A percentile compares a stretch with the other conserved stretches of the same genome.
phyloP scores from a whole-genome alignment of 768 basidiomycete genomes.

The Calvatia gigantea region DNA sequence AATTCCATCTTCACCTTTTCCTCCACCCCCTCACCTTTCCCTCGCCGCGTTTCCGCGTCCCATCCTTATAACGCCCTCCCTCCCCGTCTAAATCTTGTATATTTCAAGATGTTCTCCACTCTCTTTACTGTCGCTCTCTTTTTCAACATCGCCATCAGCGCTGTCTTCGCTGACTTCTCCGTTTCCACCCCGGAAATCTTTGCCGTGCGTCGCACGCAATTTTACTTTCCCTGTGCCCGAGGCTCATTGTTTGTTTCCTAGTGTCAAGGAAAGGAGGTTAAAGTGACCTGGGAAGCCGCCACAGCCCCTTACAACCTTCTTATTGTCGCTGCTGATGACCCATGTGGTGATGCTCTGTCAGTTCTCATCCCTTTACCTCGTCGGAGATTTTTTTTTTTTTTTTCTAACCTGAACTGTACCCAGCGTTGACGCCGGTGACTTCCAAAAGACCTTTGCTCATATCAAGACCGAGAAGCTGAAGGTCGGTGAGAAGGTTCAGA shows the following conservation, averaged over 20 bases:
- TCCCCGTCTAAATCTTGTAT: slow-evolving; percentile 22
- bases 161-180: slow-evolving; percentile 50
- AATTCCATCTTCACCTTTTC: slow-evolving; percentile 22
- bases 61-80: slow-evolving; percentile 24
- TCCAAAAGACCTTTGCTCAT: slow-evolving; percentile 35
- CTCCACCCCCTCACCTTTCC: slow-evolving; percentile 21
- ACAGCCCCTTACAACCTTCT: slow-evolving; percentile 55
- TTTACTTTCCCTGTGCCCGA: neutral
- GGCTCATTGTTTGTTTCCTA: slow-evolving; percentile 23
- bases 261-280: slow-evolving; percentile 42
- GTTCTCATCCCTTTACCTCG: slow-evolving; percentile 22
- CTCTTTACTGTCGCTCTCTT: slow-evolving; percentile 74
- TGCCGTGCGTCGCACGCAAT: slow-evolving; percentile 41
- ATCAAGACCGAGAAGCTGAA: slow-evolving; percentile 43
- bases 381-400: neutral
- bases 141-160: slow-evolving; percentile 47
- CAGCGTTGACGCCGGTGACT: slow-evolving; percentile 62
- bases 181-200: slow-evolving; percentile 47
- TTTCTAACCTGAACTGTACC: too few relatives aligned
- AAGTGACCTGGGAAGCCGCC: slow-evolving; percentile 49
- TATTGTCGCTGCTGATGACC: slow-evolving; percentile 46
- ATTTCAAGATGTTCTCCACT: slow-evolving; percentile 69
- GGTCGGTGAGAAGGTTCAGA: slow-evolving; percentile 42
- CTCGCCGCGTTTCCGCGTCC: slow-evolving; percentile 17
- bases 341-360: slow-evolving; percentile 61